Conservation (phyloP, 805 yeast genomes). For the Starmerella powellii region DNA sequence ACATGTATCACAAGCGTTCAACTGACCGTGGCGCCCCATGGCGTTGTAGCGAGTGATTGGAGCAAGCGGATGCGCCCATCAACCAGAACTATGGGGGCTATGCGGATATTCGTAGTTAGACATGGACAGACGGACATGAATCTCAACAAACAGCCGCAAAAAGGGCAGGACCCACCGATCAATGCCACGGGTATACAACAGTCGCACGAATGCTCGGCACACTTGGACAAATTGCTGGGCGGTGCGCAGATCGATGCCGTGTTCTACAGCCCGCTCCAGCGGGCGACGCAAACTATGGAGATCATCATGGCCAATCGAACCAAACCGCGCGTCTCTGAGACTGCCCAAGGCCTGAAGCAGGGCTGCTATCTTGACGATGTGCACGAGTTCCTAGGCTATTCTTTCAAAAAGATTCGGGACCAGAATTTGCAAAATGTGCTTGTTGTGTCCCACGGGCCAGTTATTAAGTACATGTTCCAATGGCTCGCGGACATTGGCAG, state of each 20-base stretch:
- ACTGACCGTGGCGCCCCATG: too few species aligned
- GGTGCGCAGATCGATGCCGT: conserved; percentile 6
- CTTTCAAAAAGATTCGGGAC: not conserved
- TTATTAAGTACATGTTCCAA: conserved; percentile 5
- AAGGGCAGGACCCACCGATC: conserved; percentile 5
- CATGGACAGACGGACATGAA: conserved; percentile 11
- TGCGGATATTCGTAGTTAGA: conserved; percentile 7
- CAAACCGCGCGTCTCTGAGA: not conserved
- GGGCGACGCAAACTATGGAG: conserved; percentile 3
- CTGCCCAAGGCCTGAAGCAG: conserved; percentile 1
- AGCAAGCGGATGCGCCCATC: too few species aligned
- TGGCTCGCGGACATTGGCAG: conserved; percentile 2
- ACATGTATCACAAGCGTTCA: too few species aligned
- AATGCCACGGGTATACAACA: conserved; percentile 5
- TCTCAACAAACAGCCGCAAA: not conserved
- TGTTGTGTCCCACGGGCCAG: conserved; percentile 10
- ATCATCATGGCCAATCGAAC: conserved; percentile 2
- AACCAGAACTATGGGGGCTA: not conserved
- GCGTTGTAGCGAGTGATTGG: too few species aligned
- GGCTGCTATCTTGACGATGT: conserved; percentile 4
- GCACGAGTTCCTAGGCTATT: not conserved
- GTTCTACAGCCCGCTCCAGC: conserved; percentile 1
- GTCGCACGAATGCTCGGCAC: not conserved
- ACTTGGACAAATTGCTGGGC: not conserved
- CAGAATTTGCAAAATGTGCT: not conserved